These are phyloP conservation scores for Daldinia grandis DNA, from an alignment of 495 filamentous ascomycete species.

Conservation along the genomic window DNA sequence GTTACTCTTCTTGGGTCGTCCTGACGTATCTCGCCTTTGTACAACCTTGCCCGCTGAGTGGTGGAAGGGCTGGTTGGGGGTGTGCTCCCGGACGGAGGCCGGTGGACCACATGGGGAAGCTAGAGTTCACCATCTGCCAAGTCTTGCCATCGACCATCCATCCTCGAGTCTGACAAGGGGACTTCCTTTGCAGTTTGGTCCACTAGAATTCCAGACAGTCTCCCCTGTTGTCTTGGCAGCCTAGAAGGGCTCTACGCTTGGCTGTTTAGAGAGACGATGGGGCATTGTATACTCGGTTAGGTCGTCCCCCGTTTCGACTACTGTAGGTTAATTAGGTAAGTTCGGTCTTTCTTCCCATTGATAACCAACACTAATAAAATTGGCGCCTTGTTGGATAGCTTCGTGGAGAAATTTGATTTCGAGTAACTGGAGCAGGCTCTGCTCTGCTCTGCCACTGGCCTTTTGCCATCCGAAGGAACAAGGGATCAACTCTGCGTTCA, in stretches of 20 bases:
- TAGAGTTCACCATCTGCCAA: conserved; percentile 37
- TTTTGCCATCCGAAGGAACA: not conserved
- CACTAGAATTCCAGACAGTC: conserved; percentile 26
- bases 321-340: conserved; percentile 33
- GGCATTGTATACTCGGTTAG: conserved; percentile 30
- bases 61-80: conserved; percentile 2
- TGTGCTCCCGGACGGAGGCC: conserved; percentile 22
- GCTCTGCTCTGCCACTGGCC: not conserved
- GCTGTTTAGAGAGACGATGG: conserved; percentile 23
- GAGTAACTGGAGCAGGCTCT: not conserved
- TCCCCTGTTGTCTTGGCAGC: conserved; percentile 19
- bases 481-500: not conserved
- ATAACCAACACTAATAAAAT: conserved; percentile 4
- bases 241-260: conserved; percentile 20
- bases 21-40: conserved; percentile 31
- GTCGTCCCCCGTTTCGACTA: conserved; percentile 34
- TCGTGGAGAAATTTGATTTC: conserved; percentile 26
- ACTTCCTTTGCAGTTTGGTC: not conserved
- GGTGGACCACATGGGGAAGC: conserved; percentile 40
- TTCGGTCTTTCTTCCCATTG: conserved; percentile 21
- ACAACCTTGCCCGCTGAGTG: conserved; percentile 17
- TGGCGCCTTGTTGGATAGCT: conserved; percentile 11
- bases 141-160: conserved; percentile 22
- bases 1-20: conserved; percentile 24
- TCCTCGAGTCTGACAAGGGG: conserved; percentile 18